phyloP scores from a whole-genome alignment of 306 rosid genomes.

The Vachellia pachyceras region DNA sequence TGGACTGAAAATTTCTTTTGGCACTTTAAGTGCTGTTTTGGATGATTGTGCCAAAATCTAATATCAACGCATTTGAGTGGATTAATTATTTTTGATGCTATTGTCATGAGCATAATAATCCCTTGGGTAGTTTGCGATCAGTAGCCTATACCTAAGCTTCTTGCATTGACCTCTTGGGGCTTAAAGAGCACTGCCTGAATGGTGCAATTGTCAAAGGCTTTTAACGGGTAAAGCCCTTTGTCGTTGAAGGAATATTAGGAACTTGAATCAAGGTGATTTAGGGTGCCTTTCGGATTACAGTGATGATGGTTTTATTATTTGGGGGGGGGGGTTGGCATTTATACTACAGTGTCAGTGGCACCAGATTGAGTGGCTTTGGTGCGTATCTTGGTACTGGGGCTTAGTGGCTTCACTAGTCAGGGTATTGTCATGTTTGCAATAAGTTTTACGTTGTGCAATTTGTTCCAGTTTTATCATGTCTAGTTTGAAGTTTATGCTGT shows the following conservation, averaged over 20 bases:
- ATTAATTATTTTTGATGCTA: not conserved
- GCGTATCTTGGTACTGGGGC: not conserved
- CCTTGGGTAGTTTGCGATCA: not conserved
- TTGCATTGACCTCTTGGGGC: conserved; percentile 3
- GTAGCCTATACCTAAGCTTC: not conserved
- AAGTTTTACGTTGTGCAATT: not conserved
- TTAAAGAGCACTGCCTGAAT: not conserved
- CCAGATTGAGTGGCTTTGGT: conserved; percentile 16
- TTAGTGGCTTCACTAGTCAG: not conserved
- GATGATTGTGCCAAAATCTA: conserved; percentile 3
- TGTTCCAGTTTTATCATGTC: not conserved
- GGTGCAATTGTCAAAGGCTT: not conserved
- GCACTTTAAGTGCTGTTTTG: conserved; percentile 4
- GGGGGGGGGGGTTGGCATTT: no score
- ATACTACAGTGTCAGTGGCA: not conserved
- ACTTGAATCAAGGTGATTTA: not conserved
- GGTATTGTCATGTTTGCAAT: not conserved
- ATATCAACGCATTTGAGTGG: not conserved
- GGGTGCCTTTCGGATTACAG: not conserved
- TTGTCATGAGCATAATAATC: not conserved
- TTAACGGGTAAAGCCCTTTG: not conserved
- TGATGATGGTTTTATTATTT: not conserved
- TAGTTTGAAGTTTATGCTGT: not conserved
- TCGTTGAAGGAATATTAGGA: not conserved
- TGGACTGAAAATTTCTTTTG: not conserved